Conservation (phyloP, 2,329 filamentous ascomycete species). For the Penicillium olsonii region DNA sequence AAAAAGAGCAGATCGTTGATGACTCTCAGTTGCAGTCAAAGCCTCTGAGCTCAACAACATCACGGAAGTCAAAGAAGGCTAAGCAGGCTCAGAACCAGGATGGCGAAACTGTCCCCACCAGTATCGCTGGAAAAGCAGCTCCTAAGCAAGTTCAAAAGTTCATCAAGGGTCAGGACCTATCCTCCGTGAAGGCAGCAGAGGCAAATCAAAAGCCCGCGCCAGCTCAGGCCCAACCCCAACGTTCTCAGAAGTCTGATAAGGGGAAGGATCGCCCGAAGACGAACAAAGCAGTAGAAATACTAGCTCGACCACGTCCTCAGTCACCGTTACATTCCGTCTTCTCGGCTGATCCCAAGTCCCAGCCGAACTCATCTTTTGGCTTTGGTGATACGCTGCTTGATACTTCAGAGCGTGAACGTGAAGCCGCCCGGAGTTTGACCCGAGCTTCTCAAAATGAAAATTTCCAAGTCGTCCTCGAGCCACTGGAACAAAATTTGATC, state of each 20-base stretch:
- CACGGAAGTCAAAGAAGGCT: background rate
- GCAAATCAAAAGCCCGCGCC: background rate
- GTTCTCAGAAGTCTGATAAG: background rate
- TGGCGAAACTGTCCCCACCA: background rate
- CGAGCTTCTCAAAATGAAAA: background rate
- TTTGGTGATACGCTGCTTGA: background rate
- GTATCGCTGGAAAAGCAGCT: background rate
- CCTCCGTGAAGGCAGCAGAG: background rate
- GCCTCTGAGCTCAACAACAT: background rate
- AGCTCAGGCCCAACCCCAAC: background rate
- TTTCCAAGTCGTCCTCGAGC: background rate
- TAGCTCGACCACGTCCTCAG: background rate
- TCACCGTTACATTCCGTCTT: background rate
- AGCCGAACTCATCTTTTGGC: background rate
- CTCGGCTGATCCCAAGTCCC: background rate
- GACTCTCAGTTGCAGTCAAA: background rate
- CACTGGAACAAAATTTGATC: constrained; percentile 5
- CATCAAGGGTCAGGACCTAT: background rate
- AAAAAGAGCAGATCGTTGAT: background rate
- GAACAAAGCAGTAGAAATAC: background rate
- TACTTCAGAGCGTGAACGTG: background rate
- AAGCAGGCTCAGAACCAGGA: background rate
- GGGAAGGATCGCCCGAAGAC: background rate
- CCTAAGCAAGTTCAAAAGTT: background rate
- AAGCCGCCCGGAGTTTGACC: background rate